These are phyloP conservation scores for Colletotrichum neosansevieriae DNA, from an alignment of 2,329 filamentous ascomycete genomes.

Conservation along the genomic window DNA sequence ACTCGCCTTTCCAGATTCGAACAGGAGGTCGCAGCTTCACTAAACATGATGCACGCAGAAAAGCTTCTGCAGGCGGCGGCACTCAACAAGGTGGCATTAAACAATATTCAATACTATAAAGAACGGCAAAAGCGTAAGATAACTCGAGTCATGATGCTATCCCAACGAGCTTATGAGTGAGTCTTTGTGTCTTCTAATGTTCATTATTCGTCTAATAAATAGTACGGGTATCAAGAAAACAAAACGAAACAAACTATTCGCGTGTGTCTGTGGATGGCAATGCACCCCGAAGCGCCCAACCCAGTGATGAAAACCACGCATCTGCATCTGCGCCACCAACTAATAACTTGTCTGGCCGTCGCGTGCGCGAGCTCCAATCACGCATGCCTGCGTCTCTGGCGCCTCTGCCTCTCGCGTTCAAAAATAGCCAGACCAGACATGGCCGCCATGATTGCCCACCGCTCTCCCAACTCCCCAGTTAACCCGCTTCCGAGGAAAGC, in stretches of 20 bases:
- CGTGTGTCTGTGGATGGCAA: neutral
- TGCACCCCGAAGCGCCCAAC: conserved; percentile 6
- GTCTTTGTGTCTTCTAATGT: neutral
- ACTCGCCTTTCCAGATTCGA: conserved; percentile 5
- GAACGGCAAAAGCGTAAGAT: neutral
- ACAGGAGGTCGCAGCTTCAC: conserved; percentile 20
- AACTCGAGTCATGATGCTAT: conserved; percentile 17
- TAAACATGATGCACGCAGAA: conserved; percentile 29
- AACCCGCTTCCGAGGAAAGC: conserved; percentile 55
- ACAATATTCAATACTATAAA: neutral
- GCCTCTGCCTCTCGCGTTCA: conserved; percentile 30
- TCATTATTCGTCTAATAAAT: conserved; percentile 10
- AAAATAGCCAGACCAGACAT: conserved; percentile 45
- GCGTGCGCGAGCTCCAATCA: neutral
- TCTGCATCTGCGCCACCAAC: neutral
- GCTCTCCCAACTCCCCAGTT: conserved; percentile 54
- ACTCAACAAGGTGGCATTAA: neutral
- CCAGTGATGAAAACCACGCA: neutral
- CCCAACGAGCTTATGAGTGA: conserved; percentile 14
- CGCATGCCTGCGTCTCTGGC: conserved; percentile 12
- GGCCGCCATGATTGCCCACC: conserved; percentile 58
- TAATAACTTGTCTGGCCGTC: neutral
- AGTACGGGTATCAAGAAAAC: conserved; percentile 28
- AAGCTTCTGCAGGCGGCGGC: neutral
- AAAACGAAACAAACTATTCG: conserved; percentile 21